Percentiles rank a stretch among this genome's conserved stretches.
Evolutionary conservation across 768 basidiomycete species (phyloP).

Genomic region (Pulveroboletus frians): DNA sequence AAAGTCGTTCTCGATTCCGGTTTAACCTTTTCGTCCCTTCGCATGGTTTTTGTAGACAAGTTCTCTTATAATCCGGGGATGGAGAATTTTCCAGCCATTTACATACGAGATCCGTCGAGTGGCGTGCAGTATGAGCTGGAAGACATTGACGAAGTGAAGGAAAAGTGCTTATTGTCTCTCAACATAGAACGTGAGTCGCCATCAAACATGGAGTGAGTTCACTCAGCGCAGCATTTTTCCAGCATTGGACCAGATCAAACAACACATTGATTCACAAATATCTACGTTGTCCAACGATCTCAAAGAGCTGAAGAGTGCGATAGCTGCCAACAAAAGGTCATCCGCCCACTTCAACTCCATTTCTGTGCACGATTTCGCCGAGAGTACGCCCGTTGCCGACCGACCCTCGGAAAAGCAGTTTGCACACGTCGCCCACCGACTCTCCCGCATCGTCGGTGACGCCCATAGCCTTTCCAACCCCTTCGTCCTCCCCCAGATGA

Average conservation of each 20-base stretch:
- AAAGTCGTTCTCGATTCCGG: slow-evolving; percentile 70
- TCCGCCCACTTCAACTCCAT: slow-evolving; percentile 45
- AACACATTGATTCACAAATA: slow-evolving; percentile 94
- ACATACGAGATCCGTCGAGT: slow-evolving; percentile 86
- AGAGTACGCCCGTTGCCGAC: slow-evolving; percentile 57
- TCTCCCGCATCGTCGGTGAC: slow-evolving; percentile 64
- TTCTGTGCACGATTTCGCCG: slow-evolving; percentile 51
- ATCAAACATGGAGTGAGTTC: slow-evolving; percentile 1
- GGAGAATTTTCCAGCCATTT: slow-evolving; percentile 93
- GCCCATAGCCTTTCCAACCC: slow-evolving; percentile 29
- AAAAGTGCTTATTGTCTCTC: slow-evolving; percentile 81
- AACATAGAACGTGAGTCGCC: slow-evolving; percentile 89
- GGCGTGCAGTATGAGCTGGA: slow-evolving; percentile 96
- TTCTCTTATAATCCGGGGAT: slow-evolving; percentile 92
- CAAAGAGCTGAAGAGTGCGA: slow-evolving; percentile 74
- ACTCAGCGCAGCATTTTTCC: slow-evolving; percentile 8
- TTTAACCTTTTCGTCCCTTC: slow-evolving; percentile 66
- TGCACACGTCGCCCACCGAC: slow-evolving; percentile 62
- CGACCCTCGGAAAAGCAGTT: slow-evolving; percentile 77
- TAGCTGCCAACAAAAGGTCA: slow-evolving; percentile 52
- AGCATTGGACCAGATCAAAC: slow-evolving; percentile 98
- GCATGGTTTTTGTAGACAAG: slow-evolving; percentile 89
- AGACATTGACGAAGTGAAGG: slow-evolving; percentile 87
- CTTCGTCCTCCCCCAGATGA: slow-evolving; percentile 54
- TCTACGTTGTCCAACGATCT: slow-evolving; percentile 79